Base-by-base conservation (phyloP, 2,329 filamentous ascomycete species). In the Arthrinium puccinioides region DNA sequence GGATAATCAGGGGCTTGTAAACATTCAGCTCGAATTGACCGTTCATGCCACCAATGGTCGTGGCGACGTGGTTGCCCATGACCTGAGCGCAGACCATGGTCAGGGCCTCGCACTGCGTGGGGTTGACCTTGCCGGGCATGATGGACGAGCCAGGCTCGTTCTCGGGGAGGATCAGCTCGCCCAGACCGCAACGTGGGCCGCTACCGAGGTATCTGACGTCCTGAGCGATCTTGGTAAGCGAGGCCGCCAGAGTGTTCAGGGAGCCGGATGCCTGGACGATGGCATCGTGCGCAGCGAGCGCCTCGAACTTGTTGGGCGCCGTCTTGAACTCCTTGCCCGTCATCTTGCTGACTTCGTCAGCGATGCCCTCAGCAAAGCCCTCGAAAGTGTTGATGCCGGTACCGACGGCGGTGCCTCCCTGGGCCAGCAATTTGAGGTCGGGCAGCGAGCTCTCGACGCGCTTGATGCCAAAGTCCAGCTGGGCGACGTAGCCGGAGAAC, bases 41-140 rank as follows among this genome's bases (percentile, higher is more conserved):
- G 69, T 92, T 94, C 72, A 94, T 94, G 57, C 90, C 92, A 45
- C 88, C 87, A 53, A 97, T 87, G 21, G 90, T 96, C 43, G 87
- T 82, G 25, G 92, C 87, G 37, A 88, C 84, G 60, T 97, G 82
- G 75, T 98, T 98, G 57, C 92, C 92, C 76, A 97, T 95, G 44
- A 98, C 90, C 67, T 98, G 92, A 15, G 87, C 80, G 70, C 90
- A 96, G 43, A 97, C 74, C 92, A 98, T 98, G 52, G 92, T 97
- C 62, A 98, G 70, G 44, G 88, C 86, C 73, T 98, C 92, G 67
- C 88, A 95, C 69, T 98, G 92, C 21, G 92, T 98, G 21, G 92
- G 92, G 73, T 98, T 98, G 61, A 98, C 92, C 74, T 98, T 98
- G 57, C 92, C 92, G 30, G 92, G 92, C 92, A 98, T 98, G 72